A percentile compares a stretch with the other conserved stretches of the same genome.
These are phyloP conservation scores for Diaporthe vexans DNA, from an alignment of 2,329 filamentous ascomycete species.

Conservation along the genomic window DNA sequence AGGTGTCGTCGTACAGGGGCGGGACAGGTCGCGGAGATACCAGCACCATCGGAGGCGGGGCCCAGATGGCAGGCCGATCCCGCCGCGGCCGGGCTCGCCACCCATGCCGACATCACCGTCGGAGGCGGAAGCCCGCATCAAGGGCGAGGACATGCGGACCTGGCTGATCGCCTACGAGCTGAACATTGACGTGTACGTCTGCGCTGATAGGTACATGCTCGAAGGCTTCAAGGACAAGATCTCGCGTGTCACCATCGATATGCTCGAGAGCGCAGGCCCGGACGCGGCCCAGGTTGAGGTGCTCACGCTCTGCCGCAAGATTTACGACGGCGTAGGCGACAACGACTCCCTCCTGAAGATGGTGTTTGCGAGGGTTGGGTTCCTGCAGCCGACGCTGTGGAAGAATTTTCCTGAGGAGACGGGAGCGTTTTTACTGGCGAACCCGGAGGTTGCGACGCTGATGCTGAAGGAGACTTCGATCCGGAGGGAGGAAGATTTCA, in stretches of 20 bases:
- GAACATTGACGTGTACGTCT: conserved; percentile 64
- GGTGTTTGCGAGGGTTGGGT: conserved; percentile 63
- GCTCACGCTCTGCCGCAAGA: conserved; percentile 57
- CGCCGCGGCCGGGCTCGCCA: conserved; percentile 35
- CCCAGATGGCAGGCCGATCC: conserved; percentile 36
- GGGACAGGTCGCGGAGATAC: conserved; percentile 24
- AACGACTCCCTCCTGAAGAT: conserved; percentile 61
- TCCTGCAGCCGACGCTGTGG: conserved; percentile 62
- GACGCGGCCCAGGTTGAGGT: conserved; percentile 60
- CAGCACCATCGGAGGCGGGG: conserved; percentile 38
- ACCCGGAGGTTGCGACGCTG: conserved; percentile 61
- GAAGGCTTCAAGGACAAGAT: conserved; percentile 60
- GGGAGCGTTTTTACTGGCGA: conserved; percentile 56
- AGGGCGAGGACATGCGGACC: conserved; percentile 60
- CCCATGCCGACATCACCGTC: conserved; percentile 42
- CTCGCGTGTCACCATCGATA: conserved; percentile 59
- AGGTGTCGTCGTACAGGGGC: neutral
- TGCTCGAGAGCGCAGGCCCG: conserved; percentile 59
- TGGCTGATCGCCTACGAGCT: conserved; percentile 63
- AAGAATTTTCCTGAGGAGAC: conserved; percentile 57
- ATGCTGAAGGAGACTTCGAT: conserved; percentile 62
- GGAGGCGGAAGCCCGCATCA: conserved; percentile 52
- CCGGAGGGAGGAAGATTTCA: conserved; percentile 57
- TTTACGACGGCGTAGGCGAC: conserved; percentile 59
- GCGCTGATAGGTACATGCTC: conserved; percentile 63